Base-by-base conservation (phyloP, 768 basidiomycete genomes). In the Coprinellus micaceus region DNA sequence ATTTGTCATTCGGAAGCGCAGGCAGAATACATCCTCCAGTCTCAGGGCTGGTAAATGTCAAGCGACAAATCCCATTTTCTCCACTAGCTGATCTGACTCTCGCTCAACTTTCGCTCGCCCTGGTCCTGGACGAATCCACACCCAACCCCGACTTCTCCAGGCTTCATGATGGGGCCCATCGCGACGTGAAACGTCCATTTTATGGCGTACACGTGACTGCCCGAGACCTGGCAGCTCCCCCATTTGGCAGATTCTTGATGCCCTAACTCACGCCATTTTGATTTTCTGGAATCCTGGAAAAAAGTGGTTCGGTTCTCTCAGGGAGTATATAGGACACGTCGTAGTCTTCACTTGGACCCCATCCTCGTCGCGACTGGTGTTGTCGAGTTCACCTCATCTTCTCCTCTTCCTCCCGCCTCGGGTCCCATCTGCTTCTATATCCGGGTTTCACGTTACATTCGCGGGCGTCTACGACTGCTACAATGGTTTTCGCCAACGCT, bases 221-320 rank as follows among this genome's bases (percentile, higher is more conserved):
- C 40, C 15, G 40, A 43, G 40, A 21, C 36, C 9, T 37, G 10
- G 41, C 10, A 9, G 9, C 7, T n/a, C n/a, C 41, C 41, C 15
- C 41, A 6, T 17, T 22, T 7, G n/a, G 41, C 22, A 5, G n/a
- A 7, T 43, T 26, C 24, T 13, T 45, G 45, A 54, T 53, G 52
- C n/a, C 28, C 10, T n/a, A 47, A n/a, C 55, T 56, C 55, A 56
- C 55, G 55, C 55, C 55, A 56, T 56, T 56, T 51, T 56, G 3
- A 30, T 40, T 56, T 56, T 56, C 36, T 45, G 49, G 2, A 28
- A 48, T 56, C 50, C 36, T 45, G 49, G 2, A 28, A 48, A 48
- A 49, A 56, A 56, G 55, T 56, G 48, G 55, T 48, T 48, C 49
- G 55, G 48, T 56, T 56, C 40, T 51, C 22, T 19, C 15, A 26